Evolutionary conservation across 495 filamentous ascomycete species (phyloP).

Genomic region (Antarctomyces pellizariae): DNA sequence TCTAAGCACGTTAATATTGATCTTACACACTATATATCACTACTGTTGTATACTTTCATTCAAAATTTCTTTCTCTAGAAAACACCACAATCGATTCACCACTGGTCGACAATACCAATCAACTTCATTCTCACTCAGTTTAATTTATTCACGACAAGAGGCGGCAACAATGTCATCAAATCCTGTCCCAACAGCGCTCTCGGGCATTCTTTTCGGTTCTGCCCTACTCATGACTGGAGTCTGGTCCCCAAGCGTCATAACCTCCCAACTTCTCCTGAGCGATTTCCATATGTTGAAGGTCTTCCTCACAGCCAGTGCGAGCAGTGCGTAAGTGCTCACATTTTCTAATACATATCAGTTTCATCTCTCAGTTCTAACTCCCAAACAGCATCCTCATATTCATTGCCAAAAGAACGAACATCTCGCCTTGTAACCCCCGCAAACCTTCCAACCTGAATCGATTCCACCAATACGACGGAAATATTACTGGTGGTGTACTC

Average conservation of each 20-base stretch:
- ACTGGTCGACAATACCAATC: background rate
- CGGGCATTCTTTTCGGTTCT: conserved; percentile 21
- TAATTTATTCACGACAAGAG: too few species aligned
- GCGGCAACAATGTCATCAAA: conserved; percentile 1
- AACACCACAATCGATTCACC: too few species aligned
- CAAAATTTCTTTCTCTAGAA: too few species aligned
- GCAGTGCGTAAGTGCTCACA: conserved; percentile 24
- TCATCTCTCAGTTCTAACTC: background rate
- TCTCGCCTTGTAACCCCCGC: conserved; percentile 6
- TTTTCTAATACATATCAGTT: background rate
- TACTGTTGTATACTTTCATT: too few species aligned
- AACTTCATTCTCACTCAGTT: background rate
- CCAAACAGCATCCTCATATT: conserved; percentile 11
- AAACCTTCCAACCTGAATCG: conserved; percentile 13
- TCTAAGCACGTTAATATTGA: too few species aligned
- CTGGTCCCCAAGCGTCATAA: conserved; percentile 25
- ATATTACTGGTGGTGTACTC: conserved; percentile 29
- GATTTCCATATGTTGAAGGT: conserved; percentile 34
- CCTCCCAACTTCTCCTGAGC: conserved; percentile 25
- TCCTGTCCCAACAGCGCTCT: background rate
- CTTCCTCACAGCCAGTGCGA: conserved; percentile 28
- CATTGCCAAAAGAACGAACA: conserved; percentile 14
- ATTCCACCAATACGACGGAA: conserved; percentile 24
- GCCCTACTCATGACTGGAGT: conserved; percentile 28
- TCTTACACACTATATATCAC: too few species aligned